These are phyloP conservation scores for Tetrapisispora nanseiensis DNA, from an alignment of 805 yeast species.

Conservation along the genomic window DNA sequence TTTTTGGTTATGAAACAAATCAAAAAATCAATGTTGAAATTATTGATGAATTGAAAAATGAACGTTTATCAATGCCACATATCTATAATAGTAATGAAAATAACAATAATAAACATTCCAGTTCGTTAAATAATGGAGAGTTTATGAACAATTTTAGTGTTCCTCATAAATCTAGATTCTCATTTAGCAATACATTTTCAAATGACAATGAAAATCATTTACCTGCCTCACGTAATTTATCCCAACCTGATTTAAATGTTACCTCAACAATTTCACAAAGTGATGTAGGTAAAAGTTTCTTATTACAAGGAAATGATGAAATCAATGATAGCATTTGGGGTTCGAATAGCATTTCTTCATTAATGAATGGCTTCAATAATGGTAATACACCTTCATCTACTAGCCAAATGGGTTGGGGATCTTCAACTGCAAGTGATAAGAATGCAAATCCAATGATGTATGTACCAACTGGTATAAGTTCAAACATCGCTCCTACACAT, in stretches of 20 bases:
- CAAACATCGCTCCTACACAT: constrained; percentile 1
- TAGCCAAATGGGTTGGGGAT: constrained; percentile 25
- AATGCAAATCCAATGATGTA: constrained; percentile 13
- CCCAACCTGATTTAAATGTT: constrained; percentile 1
- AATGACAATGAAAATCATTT: constrained; percentile 6
- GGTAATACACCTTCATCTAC: constrained; percentile 26
- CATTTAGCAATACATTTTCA: constrained; percentile 51
- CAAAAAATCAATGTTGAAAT: constrained; percentile 31
- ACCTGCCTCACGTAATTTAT: neutral
- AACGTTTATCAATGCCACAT: constrained; percentile 11
- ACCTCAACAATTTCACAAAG: constrained; percentile 8
- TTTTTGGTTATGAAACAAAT: constrained; percentile 39
- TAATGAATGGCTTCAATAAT: constrained; percentile 18
- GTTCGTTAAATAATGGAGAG: neutral
- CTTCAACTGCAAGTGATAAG: constrained; percentile 6
- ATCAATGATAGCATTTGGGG: constrained; percentile 30
- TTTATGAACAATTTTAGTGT: constrained; percentile 33
- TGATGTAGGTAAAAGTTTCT: constrained; percentile 34
- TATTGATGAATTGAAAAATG: constrained; percentile 23
- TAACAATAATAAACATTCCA: neutral
- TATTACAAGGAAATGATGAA: constrained; percentile 33
- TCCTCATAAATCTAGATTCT: constrained; percentile 40
- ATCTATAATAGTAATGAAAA: no score
- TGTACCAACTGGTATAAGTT: constrained; percentile 2
- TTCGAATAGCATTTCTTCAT: constrained; percentile 20